These are phyloP conservation scores for Rhizophagus sp. DNA, from an alignment of 192 early-diverging fungal species.

Conservation along the genomic window DNA sequence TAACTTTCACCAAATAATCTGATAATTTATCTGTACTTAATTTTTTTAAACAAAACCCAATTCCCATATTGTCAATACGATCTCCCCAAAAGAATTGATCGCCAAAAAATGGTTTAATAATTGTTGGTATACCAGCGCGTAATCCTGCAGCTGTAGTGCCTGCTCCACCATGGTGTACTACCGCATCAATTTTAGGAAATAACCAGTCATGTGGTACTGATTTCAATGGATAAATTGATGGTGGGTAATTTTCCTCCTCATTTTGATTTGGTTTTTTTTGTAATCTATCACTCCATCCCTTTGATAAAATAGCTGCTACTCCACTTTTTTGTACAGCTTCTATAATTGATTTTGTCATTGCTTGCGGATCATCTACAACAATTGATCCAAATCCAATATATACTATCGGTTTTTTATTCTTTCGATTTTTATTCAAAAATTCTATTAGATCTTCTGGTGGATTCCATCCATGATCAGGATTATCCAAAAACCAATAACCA, in stretches of 20 bases:
- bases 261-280: conserved; percentile 35
- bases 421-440: conserved; percentile 55
- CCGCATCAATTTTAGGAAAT: conserved; percentile 61
- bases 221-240: conserved; percentile 53
- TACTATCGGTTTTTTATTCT: conserved; percentile 46
- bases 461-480: conserved; percentile 60
- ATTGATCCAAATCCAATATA: conserved; percentile 85
- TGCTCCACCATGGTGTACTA: conserved; percentile 80
- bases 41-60: conserved; percentile 60
- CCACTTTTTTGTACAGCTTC: conserved; percentile 62
- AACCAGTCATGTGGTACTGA: conserved; percentile 81
- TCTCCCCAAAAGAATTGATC: conserved; percentile 76
- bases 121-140: conserved; percentile 69
- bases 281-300: conserved; percentile 70
- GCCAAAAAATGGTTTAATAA: conserved; percentile 73
- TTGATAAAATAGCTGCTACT: conserved; percentile 68
- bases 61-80: conserved; percentile 61
- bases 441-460: conserved; percentile 51
- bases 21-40: conserved; percentile 56
- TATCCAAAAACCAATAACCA: conserved; percentile 78
- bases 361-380: conserved; percentile 68
- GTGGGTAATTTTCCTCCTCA: conserved; percentile 48
- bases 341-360: conserved; percentile 59
- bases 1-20: conserved; percentile 46
- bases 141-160: conserved; percentile 75